Evolutionary conservation across 257 asterid species (phyloP), one percentile per base, ranked within the genome.

Genomic region (Plantago major): DNA sequence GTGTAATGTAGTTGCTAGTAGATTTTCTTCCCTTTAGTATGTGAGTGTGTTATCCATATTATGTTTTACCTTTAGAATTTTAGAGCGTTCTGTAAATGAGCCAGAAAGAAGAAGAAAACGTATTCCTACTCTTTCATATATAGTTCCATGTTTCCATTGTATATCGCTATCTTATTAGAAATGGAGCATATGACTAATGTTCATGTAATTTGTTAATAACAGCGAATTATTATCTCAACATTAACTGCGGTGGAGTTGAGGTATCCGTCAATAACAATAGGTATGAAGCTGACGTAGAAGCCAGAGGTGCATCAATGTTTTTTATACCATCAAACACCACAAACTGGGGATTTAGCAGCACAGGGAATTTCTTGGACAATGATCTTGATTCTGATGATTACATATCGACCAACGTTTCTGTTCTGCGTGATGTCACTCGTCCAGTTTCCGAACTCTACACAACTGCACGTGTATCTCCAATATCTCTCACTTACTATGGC

Each of bases 271-370:
- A 40, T 47, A 64, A 74, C 19, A 66, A 64, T 6, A 66, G 15
- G 22, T 91, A 80, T 50, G 86, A 78, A 62, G 88, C 82, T 26
- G 98, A 91, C 79, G 67, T 74, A 63, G 91, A 86, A 75, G 40
- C 76, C 47, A 73, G 94, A 74, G 98, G 95, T 19, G 94, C 96
- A 72, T 80, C 95, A 33, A 84, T 65, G 90, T 88, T 67, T 60
- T 84, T 30, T 30, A 5, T 2, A 80, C 76, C 11, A 58, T 19
- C 38, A 55, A n/a, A 42, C 38, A 51, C 74, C 78, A 47, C 74
- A 52, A 79, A 75, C 71, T 91, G 98, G 98, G 98, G 94, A 40
- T 77, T 91, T 74, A 88, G 95, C 82, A 91, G 96, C 92, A 88
- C 95, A 0, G 98, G 98, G 49, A 81, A 88, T 72, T 88, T 88